Base-by-base conservation (phyloP, 805 yeast genomes). In the Saccharomyces eubayanus region DNA sequence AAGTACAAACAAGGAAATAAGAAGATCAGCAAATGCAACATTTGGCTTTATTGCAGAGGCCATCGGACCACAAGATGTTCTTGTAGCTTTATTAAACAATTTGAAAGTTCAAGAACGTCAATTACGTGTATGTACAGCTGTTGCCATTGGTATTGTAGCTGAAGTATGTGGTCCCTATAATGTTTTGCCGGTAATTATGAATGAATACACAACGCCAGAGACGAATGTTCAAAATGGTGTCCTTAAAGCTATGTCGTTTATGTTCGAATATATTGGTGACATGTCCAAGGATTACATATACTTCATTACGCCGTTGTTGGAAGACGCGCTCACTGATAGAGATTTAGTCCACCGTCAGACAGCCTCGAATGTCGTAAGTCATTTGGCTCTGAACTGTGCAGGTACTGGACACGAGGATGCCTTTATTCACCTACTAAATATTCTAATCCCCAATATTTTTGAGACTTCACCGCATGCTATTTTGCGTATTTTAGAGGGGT, bases 381-480 rank as follows among this genome's bases (percentile, higher is more conserved):
- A 89, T 60, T 75, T 94, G 67, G 89, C 97, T 0, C 67, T 90
- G 31, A 85, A 90, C 16, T 83, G 92, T 63, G 72, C 78, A 28
- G 97, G 97, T 0, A 65, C 75, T 2, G 90, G 91, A 0, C 75
- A 78, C 53, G 96, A 89, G 59, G 95, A 85, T 59, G 87, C 89
- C 0, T 89, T 94, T 72, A 66, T 89, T 10, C 97, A 94, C 67
- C 79, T 84, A 55, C 72, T 94, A 63, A 89, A 94, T 65, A 74
- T 91, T 50, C 69, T 94, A 21, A 71, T 90, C 70, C 99, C 99
- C 1, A 94, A 94, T 66, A 75, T 94, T 1, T 90, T 82, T 66
- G 99, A 92, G 68, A 87, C 96, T 0, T 90, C 97, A 0, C 98
- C 98, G 0, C 99, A 94, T 69, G 97, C 91, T 12, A 90, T 91